Percentiles rank a stretch among this genome's conserved stretches.
These are phyloP conservation scores for Davidsoniella neocaledoniae DNA, from an alignment of 2,329 filamentous ascomycete genomes.

Conservation along the genomic window DNA sequence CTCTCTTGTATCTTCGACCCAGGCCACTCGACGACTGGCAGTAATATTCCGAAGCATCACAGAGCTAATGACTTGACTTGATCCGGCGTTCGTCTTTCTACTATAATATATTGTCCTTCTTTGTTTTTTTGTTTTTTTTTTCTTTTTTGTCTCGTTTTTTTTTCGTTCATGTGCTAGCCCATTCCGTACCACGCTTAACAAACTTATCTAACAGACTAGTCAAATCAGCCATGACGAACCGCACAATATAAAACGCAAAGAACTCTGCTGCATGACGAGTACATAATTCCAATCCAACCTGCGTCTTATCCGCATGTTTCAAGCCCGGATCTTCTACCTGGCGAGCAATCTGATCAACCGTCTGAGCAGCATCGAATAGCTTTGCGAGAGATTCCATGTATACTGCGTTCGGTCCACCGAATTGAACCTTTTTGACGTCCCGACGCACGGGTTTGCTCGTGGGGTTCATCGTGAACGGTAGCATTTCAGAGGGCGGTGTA, in stretches of 20 bases:
- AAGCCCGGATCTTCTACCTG: slow-evolving; percentile 92
- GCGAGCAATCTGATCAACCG: slow-evolving; percentile 85
- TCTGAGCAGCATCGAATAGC: slow-evolving; percentile 83
- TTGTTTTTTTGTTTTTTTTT: not conserved
- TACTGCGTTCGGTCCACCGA: slow-evolving; percentile 66
- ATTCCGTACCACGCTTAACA: slow-evolving; percentile 90
- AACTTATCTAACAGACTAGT: slow-evolving; percentile 84
- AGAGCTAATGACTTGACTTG: not conserved
- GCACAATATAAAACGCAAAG: slow-evolving; percentile 90
- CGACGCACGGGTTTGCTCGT: slow-evolving; percentile 54
- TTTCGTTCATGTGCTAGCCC: slow-evolving; percentile 41
- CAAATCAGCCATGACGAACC: slow-evolving; percentile 81
- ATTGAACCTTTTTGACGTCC: slow-evolving; percentile 50
- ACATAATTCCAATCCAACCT: slow-evolving; percentile 86
- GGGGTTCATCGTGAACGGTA: slow-evolving; percentile 58
- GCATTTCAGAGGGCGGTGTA: slow-evolving; percentile 45
- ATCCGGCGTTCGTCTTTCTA: slow-evolving; percentile 1
- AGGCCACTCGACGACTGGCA: not conserved
- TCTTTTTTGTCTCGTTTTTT: not conserved
- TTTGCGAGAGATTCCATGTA: slow-evolving; percentile 87
- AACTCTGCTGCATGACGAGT: slow-evolving; percentile 91
- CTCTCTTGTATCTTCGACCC: not conserved
- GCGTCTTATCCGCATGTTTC: slow-evolving; percentile 79
- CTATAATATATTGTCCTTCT: not conserved
- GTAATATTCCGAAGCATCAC: not conserved